A percentile compares a stretch with the other conserved stretches of the same genome.
Evolutionary conservation across 768 basidiomycete species (phyloP).

Genomic region (Phallus indusiatus): DNA sequence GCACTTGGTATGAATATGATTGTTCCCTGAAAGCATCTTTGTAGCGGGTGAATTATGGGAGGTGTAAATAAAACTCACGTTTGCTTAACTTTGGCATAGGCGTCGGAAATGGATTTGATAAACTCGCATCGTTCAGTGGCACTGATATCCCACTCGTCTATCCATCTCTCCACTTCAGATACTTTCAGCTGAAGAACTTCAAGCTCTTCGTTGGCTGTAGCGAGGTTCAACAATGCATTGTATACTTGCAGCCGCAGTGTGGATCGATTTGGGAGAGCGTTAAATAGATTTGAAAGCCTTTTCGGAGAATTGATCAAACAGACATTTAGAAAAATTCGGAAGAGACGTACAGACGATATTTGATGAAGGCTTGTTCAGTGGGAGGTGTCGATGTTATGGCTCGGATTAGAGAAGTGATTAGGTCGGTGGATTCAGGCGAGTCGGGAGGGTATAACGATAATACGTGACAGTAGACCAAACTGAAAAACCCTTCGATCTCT

Average conservation of each 20-base stretch:
- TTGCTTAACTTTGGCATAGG: constrained; percentile 47
- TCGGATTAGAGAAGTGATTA: constrained; percentile 39
- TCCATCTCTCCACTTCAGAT: constrained; percentile 63
- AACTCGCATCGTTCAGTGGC: constrained; percentile 55
- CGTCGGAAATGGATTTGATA: constrained; percentile 52
- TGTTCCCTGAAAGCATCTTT: constrained; percentile 30
- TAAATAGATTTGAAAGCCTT: constrained; percentile 78
- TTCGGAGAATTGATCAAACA: not conserved
- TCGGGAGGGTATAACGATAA: constrained; percentile 48
- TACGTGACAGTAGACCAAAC: constrained; percentile 67
- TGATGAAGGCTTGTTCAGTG: constrained; percentile 44
- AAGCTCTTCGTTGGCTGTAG: constrained; percentile 51
- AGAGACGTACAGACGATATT: constrained; percentile 64
- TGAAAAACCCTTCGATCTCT: constrained; percentile 88
- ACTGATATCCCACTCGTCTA: constrained; percentile 64
- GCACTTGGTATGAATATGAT: constrained; percentile 56
- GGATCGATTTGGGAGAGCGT: constrained; percentile 59
- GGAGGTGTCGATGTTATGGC: constrained; percentile 43
- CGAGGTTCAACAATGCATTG: constrained; percentile 48
- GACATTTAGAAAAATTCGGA: not conserved
- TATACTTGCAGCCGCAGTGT: constrained; percentile 56
- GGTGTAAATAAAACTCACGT: constrained; percentile 33
- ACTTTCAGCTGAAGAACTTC: constrained; percentile 50
- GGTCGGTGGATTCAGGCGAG: constrained; percentile 45
- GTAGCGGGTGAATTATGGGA: not conserved